Evolutionary conservation across 2,329 filamentous ascomycete species (phyloP).

Genomic region (Venturia carpophila): DNA sequence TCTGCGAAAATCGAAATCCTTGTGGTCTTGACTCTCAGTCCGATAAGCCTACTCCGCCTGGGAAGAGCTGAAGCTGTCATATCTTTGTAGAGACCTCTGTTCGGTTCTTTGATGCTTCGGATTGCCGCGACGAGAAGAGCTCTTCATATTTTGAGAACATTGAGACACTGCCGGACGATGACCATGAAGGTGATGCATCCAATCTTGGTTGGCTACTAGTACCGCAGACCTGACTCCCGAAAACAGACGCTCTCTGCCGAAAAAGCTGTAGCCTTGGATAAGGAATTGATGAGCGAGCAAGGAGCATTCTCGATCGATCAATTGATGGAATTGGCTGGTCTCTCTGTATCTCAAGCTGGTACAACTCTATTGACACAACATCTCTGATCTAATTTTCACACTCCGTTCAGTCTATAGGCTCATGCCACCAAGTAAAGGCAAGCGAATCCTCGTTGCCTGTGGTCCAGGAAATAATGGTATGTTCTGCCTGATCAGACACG

Average conservation of each 20-base stretch:
- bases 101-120: slow-evolving; percentile 7
- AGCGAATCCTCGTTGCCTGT: slow-evolving; percentile 76
- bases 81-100: background rate
- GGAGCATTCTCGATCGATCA: slow-evolving; percentile 90
- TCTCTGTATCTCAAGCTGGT: slow-evolving; percentile 89
- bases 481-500: background rate
- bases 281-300: slow-evolving; percentile 77
- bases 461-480: slow-evolving; percentile 64
- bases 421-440: slow-evolving; percentile 65
- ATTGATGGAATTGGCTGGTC: slow-evolving; percentile 90
- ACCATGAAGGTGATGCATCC: background rate
- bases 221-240: slow-evolving; percentile 6
- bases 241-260: slow-evolving; percentile 74
- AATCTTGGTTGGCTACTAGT: background rate
- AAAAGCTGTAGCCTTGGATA: slow-evolving; percentile 80
- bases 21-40: background rate
- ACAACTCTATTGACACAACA: slow-evolving; percentile 23
- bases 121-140: background rate
- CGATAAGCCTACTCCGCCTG: background rate
- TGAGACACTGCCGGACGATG: background rate
- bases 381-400: background rate
- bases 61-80: background rate
- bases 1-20: background rate
- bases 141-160: background rate
- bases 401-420: slow-evolving; percentile 62